Conservation (phyloP, 2,329 filamentous ascomycete genomes). For the Graphilbum fragrans region DNA sequence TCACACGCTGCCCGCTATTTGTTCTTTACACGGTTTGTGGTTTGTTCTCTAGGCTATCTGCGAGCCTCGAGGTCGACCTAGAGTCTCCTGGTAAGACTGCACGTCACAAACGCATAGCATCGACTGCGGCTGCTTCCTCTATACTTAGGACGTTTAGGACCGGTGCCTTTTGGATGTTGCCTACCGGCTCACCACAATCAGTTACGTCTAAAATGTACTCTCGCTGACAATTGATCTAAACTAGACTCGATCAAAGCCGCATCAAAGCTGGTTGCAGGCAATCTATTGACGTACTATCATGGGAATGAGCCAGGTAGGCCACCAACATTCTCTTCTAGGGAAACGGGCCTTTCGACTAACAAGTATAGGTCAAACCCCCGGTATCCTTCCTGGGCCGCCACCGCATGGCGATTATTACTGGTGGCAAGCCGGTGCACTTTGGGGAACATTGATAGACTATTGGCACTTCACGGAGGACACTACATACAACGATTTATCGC, state of each 20-base stretch:
- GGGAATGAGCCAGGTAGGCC: slow-evolving; percentile 25
- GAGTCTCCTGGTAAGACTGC: no score
- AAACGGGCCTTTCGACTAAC: not conserved
- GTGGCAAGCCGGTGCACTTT: slow-evolving; percentile 62
- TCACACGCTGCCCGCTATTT: no score
- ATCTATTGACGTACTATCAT: slow-evolving; percentile 37
- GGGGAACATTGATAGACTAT: slow-evolving; percentile 58
- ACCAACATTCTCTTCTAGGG: not conserved
- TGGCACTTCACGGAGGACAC: slow-evolving; percentile 55
- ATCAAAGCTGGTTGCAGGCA: slow-evolving; percentile 34
- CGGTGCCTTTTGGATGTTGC: no score
- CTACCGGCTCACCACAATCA: no score
- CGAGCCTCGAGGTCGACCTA: no score
- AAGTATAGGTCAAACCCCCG: slow-evolving; percentile 38
- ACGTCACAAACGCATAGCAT: no score
- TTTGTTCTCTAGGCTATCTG: no score
- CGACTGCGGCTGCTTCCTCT: not conserved
- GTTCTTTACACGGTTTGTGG: no score
- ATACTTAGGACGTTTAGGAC: not conserved
- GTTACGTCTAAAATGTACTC: no score
- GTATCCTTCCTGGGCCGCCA: slow-evolving; percentile 44
- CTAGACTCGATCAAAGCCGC: slow-evolving; percentile 35
- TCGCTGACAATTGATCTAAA: no score
- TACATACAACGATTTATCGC: slow-evolving; percentile 48
- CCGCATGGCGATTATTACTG: slow-evolving; percentile 50